A percentile compares a stretch with the other conserved stretches of the same genome.
Conservation (phyloP, 805 yeast genomes). For the Metschnikowia bowlesiae region DNA sequence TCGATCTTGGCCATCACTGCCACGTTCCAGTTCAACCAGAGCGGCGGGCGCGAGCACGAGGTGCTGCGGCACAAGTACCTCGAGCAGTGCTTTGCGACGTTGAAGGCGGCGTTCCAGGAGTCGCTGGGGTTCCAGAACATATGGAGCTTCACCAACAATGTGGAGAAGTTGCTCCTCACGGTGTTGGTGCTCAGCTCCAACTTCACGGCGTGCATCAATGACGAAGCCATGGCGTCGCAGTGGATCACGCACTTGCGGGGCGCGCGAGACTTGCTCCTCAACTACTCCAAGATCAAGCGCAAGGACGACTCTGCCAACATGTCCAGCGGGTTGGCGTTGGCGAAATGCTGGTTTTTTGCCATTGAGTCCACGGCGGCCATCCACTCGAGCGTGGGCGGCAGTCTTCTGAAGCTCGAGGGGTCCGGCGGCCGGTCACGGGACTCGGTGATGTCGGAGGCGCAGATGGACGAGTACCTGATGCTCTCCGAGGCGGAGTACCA, state of each 20-base stretch:
- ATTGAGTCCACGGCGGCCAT: conserved; percentile 22
- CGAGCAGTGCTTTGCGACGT: conserved; percentile 18
- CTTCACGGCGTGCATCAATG: conserved; percentile 21
- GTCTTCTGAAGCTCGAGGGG: conserved; percentile 1
- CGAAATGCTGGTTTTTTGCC: conserved; percentile 27
- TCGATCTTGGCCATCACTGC: conserved; percentile 24
- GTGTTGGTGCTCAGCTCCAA: conserved; percentile 22
- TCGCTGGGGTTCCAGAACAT: conserved; percentile 10
- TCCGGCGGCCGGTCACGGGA: conserved; percentile 2
- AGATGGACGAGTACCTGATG: neutral
- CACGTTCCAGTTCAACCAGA: conserved; percentile 23
- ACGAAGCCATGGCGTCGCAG: conserved; percentile 10
- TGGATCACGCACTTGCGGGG: conserved; percentile 26
- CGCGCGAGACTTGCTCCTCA: conserved; percentile 23
- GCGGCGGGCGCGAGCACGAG: conserved; percentile 20
- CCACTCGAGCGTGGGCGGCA: conserved; percentile 16
- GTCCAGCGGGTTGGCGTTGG: conserved; percentile 22
- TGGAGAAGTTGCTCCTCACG: conserved; percentile 24
- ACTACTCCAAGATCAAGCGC: conserved; percentile 14
- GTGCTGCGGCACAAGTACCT: conserved; percentile 18
- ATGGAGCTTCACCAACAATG: conserved; percentile 13
- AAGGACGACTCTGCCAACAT: conserved; percentile 7
- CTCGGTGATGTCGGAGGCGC: neutral
- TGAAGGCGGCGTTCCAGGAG: conserved; percentile 19
- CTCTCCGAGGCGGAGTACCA: conserved; percentile 1